Percentiles rank a stretch among this genome's conserved stretches.
Conservation (phyloP, 805 yeast species). For the Pichia nanzhaoensis region DNA sequence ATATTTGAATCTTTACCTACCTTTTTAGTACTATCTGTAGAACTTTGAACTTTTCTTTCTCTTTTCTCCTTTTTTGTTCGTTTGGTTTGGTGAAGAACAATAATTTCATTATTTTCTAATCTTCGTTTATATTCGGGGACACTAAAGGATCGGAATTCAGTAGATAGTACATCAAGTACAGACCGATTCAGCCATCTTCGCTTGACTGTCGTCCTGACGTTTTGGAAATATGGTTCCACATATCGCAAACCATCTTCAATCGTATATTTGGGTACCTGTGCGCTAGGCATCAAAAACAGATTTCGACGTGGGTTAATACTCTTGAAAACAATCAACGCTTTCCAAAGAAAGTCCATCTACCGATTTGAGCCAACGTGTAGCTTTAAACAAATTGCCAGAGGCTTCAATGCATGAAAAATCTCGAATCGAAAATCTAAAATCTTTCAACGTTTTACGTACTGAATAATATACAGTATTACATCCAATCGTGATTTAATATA, state of each 20-base stretch:
- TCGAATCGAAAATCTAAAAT: no score
- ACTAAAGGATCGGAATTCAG: conserved; percentile 33
- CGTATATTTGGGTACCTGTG: conserved; percentile 16
- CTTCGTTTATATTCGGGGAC: conserved; percentile 19
- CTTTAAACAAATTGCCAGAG: no score
- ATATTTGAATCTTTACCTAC: not conserved
- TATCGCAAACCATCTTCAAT: conserved; percentile 32
- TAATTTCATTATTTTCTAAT: conserved; percentile 17
- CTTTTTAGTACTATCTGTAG: not conserved
- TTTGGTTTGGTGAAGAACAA: conserved; percentile 16
- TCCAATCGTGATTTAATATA: not conserved
- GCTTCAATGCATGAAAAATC: no score
- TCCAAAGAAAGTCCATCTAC: no score
- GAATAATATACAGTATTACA: not conserved
- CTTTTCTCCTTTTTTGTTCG: conserved; percentile 15
- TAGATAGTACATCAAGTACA: conserved; percentile 32
- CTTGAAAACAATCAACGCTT: no score
- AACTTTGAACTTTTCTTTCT: not conserved
- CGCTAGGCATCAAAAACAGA: not conserved
- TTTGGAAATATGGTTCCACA: conserved; percentile 36
- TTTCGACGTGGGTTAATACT: not conserved
- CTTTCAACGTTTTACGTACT: no score
- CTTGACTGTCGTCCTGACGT: conserved; percentile 33
- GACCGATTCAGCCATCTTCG: conserved; percentile 39
- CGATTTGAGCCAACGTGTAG: no score